A percentile compares a stretch with the other conserved stretches of the same genome.
Evolutionary conservation across 2,329 filamentous ascomycete species (phyloP).

Genomic region (Alternaria triticimaculans): DNA sequence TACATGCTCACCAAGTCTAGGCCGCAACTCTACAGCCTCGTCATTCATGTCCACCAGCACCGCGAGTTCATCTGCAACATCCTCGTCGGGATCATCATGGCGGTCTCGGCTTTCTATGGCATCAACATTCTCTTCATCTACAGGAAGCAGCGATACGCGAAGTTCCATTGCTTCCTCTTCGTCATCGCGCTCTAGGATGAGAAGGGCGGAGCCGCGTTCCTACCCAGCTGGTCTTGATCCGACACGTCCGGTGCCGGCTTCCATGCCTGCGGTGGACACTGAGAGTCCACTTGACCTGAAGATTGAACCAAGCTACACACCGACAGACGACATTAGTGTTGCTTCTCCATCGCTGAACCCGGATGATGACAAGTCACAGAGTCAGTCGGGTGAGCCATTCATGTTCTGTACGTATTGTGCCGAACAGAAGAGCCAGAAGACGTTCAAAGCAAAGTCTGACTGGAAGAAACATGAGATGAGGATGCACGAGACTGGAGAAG

Average conservation of each 20-base stretch:
- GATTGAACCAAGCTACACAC: constrained; percentile 37
- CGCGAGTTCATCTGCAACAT: constrained; percentile 35
- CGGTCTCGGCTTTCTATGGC: constrained; percentile 43
- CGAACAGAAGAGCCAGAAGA: constrained; percentile 43
- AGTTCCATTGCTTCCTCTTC: constrained; percentile 40
- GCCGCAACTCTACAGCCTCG: constrained; percentile 43
- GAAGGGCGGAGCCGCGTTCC: constrained; percentile 42
- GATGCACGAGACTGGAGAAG: constrained; percentile 49
- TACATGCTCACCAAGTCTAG: constrained; percentile 32
- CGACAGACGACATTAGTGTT: constrained; percentile 42
- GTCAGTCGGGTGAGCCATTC: constrained; percentile 40
- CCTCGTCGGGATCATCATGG: constrained; percentile 41
- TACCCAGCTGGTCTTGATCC: constrained; percentile 44
- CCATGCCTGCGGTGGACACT: constrained; percentile 41
- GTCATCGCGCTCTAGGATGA: constrained; percentile 39
- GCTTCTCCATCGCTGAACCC: constrained; percentile 32
- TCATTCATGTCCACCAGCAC: constrained; percentile 44
- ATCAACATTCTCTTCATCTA: constrained; percentile 42
- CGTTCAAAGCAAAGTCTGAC: constrained; percentile 49
- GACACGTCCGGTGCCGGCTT: constrained; percentile 39
- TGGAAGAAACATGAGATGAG: constrained; percentile 51
- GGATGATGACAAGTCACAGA: constrained; percentile 30
- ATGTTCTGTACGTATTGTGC: constrained; percentile 50
- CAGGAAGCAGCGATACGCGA: constrained; percentile 35
- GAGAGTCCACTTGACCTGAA: constrained; percentile 42